Percentiles rank a stretch among this genome's conserved stretches.
Conservation (phyloP, 2,329 filamentous ascomycete genomes). For the Colletotrichum cuscutae region DNA sequence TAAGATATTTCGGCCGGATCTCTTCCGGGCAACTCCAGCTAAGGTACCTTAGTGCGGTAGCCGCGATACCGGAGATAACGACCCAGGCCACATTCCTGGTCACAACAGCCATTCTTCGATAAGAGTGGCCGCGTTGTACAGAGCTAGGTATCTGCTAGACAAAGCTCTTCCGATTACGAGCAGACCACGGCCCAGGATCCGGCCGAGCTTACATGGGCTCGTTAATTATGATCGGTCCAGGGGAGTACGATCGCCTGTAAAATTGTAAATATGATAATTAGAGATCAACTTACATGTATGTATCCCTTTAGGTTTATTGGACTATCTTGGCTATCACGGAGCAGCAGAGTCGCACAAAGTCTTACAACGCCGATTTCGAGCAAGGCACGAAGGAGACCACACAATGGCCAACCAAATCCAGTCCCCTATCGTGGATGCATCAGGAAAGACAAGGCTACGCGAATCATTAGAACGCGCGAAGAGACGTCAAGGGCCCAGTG, state of each 20-base stretch:
- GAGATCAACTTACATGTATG: not conserved
- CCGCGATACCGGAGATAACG: constrained; percentile 17
- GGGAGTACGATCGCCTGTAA: no score
- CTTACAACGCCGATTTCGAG: no score
- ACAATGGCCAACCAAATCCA: constrained; percentile 34
- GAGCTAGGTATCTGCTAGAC: not conserved
- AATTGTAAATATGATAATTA: not conserved
- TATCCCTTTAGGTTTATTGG: no score
- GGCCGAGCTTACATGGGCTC: constrained; percentile 1
- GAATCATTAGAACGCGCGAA: constrained; percentile 43
- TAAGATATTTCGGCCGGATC: not conserved
- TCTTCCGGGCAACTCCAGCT: not conserved
- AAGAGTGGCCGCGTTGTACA: not conserved
- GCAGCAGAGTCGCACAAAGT: not conserved
- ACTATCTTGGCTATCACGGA: not conserved
- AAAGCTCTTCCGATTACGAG: not conserved
- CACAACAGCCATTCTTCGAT: not conserved
- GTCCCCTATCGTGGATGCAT: constrained; percentile 38
- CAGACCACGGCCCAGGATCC: not conserved
- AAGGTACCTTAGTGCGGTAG: not conserved
- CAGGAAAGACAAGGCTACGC: constrained; percentile 44
- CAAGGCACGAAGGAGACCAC: no score
- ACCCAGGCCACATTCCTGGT: no score
- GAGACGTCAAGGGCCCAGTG: constrained; percentile 40
- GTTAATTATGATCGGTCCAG: no score